Base-by-base conservation (phyloP, 768 basidiomycete genomes). In the Pleurotus pulmonarius region DNA sequence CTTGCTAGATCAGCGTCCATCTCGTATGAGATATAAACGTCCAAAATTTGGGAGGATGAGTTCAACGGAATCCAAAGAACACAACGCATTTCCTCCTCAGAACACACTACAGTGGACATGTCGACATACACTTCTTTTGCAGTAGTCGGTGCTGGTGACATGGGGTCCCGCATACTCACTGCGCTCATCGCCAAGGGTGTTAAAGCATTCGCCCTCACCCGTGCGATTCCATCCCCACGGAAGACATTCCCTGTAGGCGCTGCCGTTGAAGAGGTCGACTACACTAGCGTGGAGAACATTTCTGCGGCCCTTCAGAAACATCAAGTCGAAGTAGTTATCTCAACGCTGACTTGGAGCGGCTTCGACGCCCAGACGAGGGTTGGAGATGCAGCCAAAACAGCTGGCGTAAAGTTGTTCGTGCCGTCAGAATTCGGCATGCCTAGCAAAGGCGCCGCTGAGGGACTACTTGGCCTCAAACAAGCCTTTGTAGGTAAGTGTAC, bases 361-460 rank as follows among this genome's bases (percentile, higher is more conserved):
- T 29, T 29, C 2, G 29, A 29, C 29, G 29, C 29, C 1, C 29
- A 11, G 29, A 29, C 8, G 20, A 43, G 3, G 15, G 55, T 75
- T 37, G 72, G 67, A 12, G 67, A 70, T 5, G 74, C 74, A 12
- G 70, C 75, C 22, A 71, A 71, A 55, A 62, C 60, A 38, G 73
- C 73, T 0, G 67, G 64, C 0, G 71, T 75, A 16, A 70, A 71
- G 58, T 40, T 76, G 47, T 74, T 75, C 47, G 72, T 72, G n/a
- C 72, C 74, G 11, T 69, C 67, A 16, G 74, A 75, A 55, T 75
- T 62, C 26, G 71, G 74, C 18, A 63, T 72, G 59, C 65, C 71
- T 12, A 74, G 67, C 0, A 66, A 67, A 20, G 74, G 68, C 3
- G 63, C 63, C 4, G 67, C 65, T 37, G 67, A 65, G 0, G 68